Conservation (phyloP, 2,329 filamentous ascomycete genomes). For the Canariomyces notabilis region DNA sequence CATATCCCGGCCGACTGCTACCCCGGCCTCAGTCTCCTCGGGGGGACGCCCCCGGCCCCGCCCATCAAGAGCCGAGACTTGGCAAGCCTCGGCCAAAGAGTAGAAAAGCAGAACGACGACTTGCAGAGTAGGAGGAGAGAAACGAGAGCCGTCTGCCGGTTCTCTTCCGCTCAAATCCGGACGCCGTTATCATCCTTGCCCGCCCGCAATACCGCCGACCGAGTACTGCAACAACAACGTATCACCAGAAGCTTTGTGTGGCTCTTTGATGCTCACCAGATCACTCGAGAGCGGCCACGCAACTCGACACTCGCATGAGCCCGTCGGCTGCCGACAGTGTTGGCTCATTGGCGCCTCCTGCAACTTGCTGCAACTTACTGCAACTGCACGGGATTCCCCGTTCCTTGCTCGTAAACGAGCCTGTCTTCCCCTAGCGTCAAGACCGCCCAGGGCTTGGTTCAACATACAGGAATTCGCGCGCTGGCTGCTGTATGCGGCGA, state of each 20-base stretch:
- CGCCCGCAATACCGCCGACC: conserved; percentile 1
- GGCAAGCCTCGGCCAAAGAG: conserved; percentile 6
- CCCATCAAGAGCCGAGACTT: conserved; percentile 18
- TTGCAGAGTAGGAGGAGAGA: conserved; percentile 1
- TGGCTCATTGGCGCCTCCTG: conserved; percentile 4
- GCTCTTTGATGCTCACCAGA: not conserved
- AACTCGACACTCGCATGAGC: conserved; percentile 11
- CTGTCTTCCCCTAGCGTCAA: conserved; percentile 8
- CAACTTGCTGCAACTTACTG: conserved; percentile 17
- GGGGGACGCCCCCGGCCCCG: conserved; percentile 16
- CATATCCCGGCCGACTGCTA: conserved; percentile 25
- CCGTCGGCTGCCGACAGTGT: conserved; percentile 11
- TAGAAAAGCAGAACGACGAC: conserved; percentile 13
- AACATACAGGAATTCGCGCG: not conserved
- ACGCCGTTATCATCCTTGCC: too few relatives aligned
- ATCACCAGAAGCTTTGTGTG: conserved; percentile 4
- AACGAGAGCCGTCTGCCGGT: not conserved
- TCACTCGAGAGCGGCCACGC: conserved; percentile 4
- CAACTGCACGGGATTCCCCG: conserved; percentile 16
- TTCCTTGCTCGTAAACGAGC: not conserved
- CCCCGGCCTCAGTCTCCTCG: conserved; percentile 14
- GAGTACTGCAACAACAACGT: conserved; percentile 1
- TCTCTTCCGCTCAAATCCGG: not conserved
- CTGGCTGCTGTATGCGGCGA: conserved; percentile 3
- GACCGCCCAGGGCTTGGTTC: not conserved